Percentiles rank a stretch among this genome's conserved stretches.
These are phyloP conservation scores for Peniophora sp. DNA, from an alignment of 1,284 basidiomycete genomes.

Conservation along the genomic window DNA sequence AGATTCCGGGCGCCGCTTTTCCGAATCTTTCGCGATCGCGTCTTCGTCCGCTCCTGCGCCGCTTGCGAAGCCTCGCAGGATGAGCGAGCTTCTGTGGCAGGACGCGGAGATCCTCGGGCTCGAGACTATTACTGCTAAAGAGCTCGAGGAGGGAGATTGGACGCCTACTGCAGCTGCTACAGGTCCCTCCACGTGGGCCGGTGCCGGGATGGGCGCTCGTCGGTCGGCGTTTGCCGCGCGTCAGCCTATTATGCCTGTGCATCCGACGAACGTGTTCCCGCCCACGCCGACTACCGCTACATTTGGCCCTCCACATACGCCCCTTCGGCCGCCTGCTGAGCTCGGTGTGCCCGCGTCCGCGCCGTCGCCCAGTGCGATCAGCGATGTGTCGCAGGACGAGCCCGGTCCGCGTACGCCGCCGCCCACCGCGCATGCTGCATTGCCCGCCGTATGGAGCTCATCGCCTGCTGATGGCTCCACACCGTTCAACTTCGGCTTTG, in stretches of 20 bases:
- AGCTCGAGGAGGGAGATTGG: slow-evolving; percentile 37
- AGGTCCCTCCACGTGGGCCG: background rate
- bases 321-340: no score
- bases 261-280: no score
- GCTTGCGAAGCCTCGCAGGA: slow-evolving; percentile 5
- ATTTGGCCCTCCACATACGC: no score
- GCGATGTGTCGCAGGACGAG: slow-evolving; percentile 5
- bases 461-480: no score
- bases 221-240: slow-evolving; percentile 1
- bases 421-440: background rate
- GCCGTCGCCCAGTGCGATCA: slow-evolving; percentile 3
- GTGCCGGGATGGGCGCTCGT: slow-evolving; percentile 3
- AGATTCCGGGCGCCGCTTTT: slow-evolving; percentile 11
- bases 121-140: slow-evolving; percentile 35
- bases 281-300: no score
- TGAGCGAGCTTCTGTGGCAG: slow-evolving; percentile 30
- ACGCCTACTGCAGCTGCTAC: slow-evolving; percentile 7
- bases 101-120: slow-evolving; percentile 43
- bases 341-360: background rate
- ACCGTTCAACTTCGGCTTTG: no score
- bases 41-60: background rate
- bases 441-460: background rate
- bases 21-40: slow-evolving; percentile 7
- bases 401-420: slow-evolving; percentile 4
- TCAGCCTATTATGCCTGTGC: slow-evolving; percentile 1